Evolutionary conservation across 345 rosid species (phyloP).

Genomic region (Salix viminalis): DNA sequence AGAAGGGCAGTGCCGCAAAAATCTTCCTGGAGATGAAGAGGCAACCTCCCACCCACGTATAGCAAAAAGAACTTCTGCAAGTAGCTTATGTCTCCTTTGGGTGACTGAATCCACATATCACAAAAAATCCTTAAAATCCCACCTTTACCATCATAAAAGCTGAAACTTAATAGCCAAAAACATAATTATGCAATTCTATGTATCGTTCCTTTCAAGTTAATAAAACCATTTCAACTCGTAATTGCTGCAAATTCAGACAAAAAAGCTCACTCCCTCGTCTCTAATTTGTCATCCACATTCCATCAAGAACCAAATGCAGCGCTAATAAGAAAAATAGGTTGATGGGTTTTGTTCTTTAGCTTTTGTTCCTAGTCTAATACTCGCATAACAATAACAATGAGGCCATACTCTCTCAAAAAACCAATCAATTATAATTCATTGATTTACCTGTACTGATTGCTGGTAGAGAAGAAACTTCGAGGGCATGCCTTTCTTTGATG

Average conservation of each 20-base stretch:
- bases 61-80: constrained; percentile 77
- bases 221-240: no score
- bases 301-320: background rate
- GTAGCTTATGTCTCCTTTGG: constrained; percentile 90
- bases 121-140: background rate
- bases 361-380: no score
- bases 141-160: background rate
- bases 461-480: constrained; percentile 81
- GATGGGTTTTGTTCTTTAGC: background rate
- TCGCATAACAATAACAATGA: no score
- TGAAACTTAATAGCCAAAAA: no score
- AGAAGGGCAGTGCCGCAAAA: constrained; percentile 95
- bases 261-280: no score
- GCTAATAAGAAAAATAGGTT: background rate
- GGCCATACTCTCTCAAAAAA: no score
- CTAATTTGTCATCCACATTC: background rate
- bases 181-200: no score
- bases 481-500: constrained; percentile 42
- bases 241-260: background rate
- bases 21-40: constrained; percentile 90
- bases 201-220: no score
- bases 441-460: constrained; percentile 70
- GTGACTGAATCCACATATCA: constrained; percentile 48
- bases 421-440: no score
- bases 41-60: constrained; percentile 77